Base-by-base conservation (phyloP, 176 grass and related monocot genomes). In the Eragrostis nindensis region DNA sequence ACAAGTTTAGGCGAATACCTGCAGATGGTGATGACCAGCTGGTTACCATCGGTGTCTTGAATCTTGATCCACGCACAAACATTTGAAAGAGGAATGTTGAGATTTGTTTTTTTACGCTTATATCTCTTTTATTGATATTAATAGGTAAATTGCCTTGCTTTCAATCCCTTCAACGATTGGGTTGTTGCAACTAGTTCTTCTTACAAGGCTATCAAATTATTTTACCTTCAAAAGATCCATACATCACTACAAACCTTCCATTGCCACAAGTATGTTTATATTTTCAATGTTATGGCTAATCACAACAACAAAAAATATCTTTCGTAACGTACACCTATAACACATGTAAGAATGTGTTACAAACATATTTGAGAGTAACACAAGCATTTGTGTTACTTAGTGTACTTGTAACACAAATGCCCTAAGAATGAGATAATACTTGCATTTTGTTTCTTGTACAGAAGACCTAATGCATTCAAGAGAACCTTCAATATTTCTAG, bases 91-190 rank as follows among this genome's bases (percentile, higher is more conserved):
- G 27, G 18, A 22, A 32, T 79, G 41, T 26, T 5, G 44, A 19
- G 29, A 54, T 41, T 84, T 10, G 73, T 53, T 60, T 41, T 60
- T 32, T 79, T 17, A 67, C 67, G 27, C 8, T 57, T 71, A 39
- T 26, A 25, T 26, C 11, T 85, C 46, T 30, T 80, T 55, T 77
- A 38, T 74, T 73, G n/a, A n/a, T 60, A 13, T 62, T 29, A n/a
- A 29, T 71, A 97, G 94, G 96, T 99, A 30, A 99, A 95, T 74
- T 99, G 96, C 69, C 80, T 99, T 56, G 88, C 96, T 68, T 99
- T 99, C 85, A 99, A 99, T 75, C 96, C 96, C 14, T 99, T 99
- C 74, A 99, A 99, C 70, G 92, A 99, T 72, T 99, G 96, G 96
- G 84, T 99, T 81, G 92, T 99, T 67, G 92, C 96, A 85, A 99